Base-by-base conservation (phyloP, 2,329 filamentous ascomycete species). In the Cercospora sp. region DNA sequence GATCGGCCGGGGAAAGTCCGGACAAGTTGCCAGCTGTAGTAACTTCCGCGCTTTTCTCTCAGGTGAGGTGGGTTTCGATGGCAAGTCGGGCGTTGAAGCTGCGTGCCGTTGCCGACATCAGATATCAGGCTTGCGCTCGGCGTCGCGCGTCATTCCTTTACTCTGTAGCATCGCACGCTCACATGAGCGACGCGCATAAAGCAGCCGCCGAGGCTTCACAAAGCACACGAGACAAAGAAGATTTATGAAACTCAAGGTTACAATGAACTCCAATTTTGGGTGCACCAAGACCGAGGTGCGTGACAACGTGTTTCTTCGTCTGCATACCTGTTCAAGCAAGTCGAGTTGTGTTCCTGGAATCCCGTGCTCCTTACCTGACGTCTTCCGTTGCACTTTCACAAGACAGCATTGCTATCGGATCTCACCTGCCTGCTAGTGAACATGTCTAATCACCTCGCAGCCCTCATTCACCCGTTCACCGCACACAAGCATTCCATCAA, bases 361-460 rank as follows among this genome's bases (percentile, higher is more conserved):
- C 4, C 13, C 13, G 26, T 18, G 26, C 8, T 58, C 53, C 53
- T 33, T 33, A 18, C 53, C 30, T 31, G 20, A 26, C 53, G n/a
- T 33, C 26, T 26, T 58, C 45, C 45, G 45, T 58, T 58, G 53
- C 53, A 18, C 26, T 63, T 36, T 33, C 45, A 63, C 40, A 53
- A 26, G 59, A 26, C 26, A 26, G 42, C 36, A 9, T 26, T 30
- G 59, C 23, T 30, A n/a, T 2, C 45, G 45, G 45, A 51, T 51
- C 12, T 20, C 33, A 36, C 59, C 48, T 26, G n/a, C n/a, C 31
- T 30, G 20, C 36, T 42, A 8, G 42, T 30, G 26, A 57, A 58
- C 51, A 57, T 57, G 62, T 53, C 62, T 64, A 31, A 64, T 64
- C 48, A 64, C 48, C 16, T 64, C 48, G n/a, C 48, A 55, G 62